Percentiles rank a stretch among this genome's conserved stretches.
phyloP scores from a whole-genome alignment of 441 rosid species.

The Mallotus japonicus region DNA sequence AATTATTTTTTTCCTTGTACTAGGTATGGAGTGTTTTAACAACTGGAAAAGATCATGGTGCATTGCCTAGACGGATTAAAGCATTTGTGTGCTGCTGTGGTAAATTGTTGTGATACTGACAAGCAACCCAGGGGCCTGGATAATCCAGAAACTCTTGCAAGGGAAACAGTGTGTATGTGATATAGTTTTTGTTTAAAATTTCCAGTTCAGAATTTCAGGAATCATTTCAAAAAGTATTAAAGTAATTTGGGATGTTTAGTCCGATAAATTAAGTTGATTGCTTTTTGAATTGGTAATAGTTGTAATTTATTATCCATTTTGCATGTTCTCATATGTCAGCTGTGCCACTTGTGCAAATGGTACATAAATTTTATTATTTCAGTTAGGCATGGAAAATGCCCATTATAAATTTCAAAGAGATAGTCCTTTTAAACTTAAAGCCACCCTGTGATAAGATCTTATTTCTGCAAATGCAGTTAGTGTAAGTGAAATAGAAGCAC shows the following conservation, averaged over 20 bases:
- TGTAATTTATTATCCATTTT: neutral
- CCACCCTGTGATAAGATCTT: neutral
- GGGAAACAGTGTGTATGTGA: slow-evolving; percentile 85
- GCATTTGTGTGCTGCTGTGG: slow-evolving; percentile 48
- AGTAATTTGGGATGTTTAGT: neutral
- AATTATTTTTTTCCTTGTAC: neutral
- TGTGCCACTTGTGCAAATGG: neutral
- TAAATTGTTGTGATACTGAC: slow-evolving; percentile 68
- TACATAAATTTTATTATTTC: neutral
- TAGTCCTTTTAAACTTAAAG: neutral
- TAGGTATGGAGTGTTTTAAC: slow-evolving; percentile 78
- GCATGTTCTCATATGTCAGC: neutral
- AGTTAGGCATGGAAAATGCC: neutral
- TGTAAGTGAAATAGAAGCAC: slow-evolving; percentile 87
- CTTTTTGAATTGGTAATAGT: neutral
- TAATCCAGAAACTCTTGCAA: slow-evolving; percentile 81
- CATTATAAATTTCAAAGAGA: neutral
- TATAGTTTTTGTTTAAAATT: neutral
- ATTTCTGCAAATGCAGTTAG: slow-evolving; percentile 53
- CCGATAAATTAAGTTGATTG: neutral
- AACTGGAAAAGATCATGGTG: slow-evolving; percentile 61
- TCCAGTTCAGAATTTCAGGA: neutral
- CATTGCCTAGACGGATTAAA: slow-evolving; percentile 66
- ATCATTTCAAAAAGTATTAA: neutral
- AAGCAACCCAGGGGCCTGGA: slow-evolving; percentile 65